A percentile compares a stretch with the other conserved stretches of the same genome.
These are phyloP conservation scores for Hysterium pulicare DNA, from an alignment of 2,329 filamentous ascomycete genomes.

Conservation along the genomic window DNA sequence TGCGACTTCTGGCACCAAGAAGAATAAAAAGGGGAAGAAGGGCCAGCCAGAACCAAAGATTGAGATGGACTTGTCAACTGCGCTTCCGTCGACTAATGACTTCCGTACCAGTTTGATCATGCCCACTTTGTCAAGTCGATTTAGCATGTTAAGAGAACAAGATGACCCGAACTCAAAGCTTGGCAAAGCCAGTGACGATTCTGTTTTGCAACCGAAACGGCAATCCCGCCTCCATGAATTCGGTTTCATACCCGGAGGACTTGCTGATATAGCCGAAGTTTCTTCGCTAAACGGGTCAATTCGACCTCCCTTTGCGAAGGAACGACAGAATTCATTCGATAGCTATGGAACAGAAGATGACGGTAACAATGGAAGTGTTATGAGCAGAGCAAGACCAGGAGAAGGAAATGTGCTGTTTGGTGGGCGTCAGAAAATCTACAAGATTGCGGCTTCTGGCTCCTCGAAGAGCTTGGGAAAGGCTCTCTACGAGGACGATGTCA, in stretches of 20 bases:
- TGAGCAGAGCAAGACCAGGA: conserved; percentile 75
- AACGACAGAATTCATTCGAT: conserved; percentile 63
- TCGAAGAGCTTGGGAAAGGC: conserved; percentile 53
- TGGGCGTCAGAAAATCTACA: conserved; percentile 92
- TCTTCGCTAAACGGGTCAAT: conserved; percentile 62
- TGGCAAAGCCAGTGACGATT: conserved; percentile 93
- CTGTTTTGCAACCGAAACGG: conserved; percentile 78
- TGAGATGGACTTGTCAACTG: conserved; percentile 69
- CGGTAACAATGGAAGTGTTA: conserved; percentile 65
- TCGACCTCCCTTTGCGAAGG: conserved; percentile 57
- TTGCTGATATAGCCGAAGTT: conserved; percentile 87
- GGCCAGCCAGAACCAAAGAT: conserved; percentile 52
- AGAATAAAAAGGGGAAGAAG: conserved; percentile 52
- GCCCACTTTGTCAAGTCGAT: conserved; percentile 89
- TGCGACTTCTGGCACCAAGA: conserved; percentile 36
- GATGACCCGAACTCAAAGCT: conserved; percentile 86
- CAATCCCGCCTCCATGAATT: conserved; percentile 75
- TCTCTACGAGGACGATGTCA: conserved; percentile 84
- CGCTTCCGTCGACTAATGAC: conserved; percentile 77
- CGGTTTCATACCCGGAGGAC: conserved; percentile 55
- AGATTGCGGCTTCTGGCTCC: conserved; percentile 58
- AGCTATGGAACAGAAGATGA: conserved; percentile 64
- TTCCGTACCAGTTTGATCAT: conserved; percentile 95
- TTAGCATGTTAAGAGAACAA: conserved; percentile 95
- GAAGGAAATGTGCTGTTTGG: conserved; percentile 95